Percentiles rank a stretch among this genome's conserved stretches.
Evolutionary conservation across 352 stramenopile species (phyloP).

Genomic region (Phytophthora citrophthora): DNA sequence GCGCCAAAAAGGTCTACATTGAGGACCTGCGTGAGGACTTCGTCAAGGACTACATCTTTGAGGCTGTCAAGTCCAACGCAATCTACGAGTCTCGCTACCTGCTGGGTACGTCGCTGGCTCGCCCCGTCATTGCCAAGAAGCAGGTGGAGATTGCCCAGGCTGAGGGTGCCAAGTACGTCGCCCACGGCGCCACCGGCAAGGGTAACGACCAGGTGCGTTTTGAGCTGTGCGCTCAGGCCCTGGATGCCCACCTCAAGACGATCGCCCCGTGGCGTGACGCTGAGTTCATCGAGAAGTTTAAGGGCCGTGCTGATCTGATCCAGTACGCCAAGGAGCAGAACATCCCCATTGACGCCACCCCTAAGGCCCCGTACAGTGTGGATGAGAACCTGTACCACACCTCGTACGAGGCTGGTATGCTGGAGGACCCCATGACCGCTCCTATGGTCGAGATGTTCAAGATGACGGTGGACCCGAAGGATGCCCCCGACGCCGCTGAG

Average conservation of each 20-base stretch:
- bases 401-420: conserved; percentile 96
- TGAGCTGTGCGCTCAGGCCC: conserved; percentile 97
- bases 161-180: conserved; percentile 93
- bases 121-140: conserved; percentile 98
- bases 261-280: conserved; percentile 98
- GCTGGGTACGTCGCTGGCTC: conserved; percentile 97
- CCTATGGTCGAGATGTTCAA: conserved; percentile 98
- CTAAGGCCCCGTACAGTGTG: conserved; percentile 98
- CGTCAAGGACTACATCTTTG: conserved; percentile 94
- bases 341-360: conserved; percentile 97
- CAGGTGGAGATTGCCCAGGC: conserved; percentile 93
- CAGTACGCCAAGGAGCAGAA: conserved; percentile 97
- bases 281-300: conserved; percentile 99
- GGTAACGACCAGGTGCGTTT: conserved; percentile 99
- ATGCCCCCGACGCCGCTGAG: conserved; percentile 91
- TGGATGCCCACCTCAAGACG: conserved; percentile 96
- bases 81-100: conserved; percentile 99
- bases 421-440: conserved; percentile 95
- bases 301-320: conserved; percentile 96
- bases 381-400: conserved; percentile 99
- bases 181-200: conserved; percentile 98
- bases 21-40: conserved; percentile 98
- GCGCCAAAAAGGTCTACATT: conserved; percentile 92
- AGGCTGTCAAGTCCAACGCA: conserved; percentile 95
- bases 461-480: conserved; percentile 97